Conservation (phyloP, 1,139 yeast genomes). For the Candida anutae region DNA sequence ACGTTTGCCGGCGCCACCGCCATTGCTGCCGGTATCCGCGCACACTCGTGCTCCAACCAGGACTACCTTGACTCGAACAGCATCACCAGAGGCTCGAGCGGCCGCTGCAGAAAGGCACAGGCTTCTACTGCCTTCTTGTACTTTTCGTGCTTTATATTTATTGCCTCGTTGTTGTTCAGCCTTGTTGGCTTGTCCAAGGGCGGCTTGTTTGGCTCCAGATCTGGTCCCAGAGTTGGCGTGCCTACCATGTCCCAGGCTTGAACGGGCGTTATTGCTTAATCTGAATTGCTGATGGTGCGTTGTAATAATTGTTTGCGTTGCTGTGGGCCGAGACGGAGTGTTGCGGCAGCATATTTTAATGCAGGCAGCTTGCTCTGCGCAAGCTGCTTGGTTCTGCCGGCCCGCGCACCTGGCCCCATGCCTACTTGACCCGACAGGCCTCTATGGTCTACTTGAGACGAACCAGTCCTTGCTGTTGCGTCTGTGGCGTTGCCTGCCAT, state of each 20-base stretch:
- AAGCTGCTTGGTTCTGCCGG: too few relatives aligned
- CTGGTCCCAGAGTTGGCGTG: slow-evolving; percentile 67
- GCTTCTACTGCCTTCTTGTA: slow-evolving; percentile 85
- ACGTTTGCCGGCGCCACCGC: slow-evolving; percentile 94
- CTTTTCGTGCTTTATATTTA: slow-evolving; percentile 72
- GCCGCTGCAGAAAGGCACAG: slow-evolving; percentile 94
- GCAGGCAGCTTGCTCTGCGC: too few relatives aligned
- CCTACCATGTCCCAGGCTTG: slow-evolving; percentile 85
- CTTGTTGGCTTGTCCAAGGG: slow-evolving; percentile 49
- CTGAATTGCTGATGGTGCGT: not conserved
- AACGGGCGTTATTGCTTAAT: slow-evolving; percentile 6
- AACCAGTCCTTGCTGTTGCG: too few relatives aligned
- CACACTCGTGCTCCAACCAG: slow-evolving; percentile 75
- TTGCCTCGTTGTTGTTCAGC: slow-evolving; percentile 62
- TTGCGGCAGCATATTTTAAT: not conserved
- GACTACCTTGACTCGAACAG: slow-evolving; percentile 55
- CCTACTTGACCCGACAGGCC: too few relatives aligned
- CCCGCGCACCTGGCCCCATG: too few relatives aligned
- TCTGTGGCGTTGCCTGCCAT: too few relatives aligned
- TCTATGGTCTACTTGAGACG: too few relatives aligned
- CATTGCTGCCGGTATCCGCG: slow-evolving; percentile 80
- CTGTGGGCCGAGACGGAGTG: not conserved
- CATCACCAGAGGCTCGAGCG: slow-evolving; percentile 65
- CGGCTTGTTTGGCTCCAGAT: slow-evolving; percentile 72
- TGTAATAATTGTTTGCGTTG: not conserved